Percentiles rank a stretch among this genome's conserved stretches.
phyloP scores from a whole-genome alignment of 2,329 filamentous ascomycete species.

The Metarhizium brunneum region DNA sequence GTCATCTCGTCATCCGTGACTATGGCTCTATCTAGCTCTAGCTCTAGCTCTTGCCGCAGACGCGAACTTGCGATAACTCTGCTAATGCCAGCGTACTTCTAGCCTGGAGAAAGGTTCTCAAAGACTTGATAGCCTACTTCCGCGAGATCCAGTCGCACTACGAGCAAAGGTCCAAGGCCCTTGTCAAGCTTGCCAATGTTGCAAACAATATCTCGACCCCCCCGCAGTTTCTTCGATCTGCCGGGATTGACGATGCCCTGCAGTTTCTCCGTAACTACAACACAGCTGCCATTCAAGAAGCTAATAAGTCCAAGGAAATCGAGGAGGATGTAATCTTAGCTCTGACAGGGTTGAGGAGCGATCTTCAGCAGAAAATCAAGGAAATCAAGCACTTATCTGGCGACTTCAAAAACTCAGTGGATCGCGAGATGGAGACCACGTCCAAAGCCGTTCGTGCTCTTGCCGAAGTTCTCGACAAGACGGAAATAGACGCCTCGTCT shows the following conservation, averaged over 20 bases:
- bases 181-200: conserved; percentile 74
- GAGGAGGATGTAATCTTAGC: conserved; percentile 87
- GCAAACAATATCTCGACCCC: conserved; percentile 73
- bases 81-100: conserved; percentile 2
- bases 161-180: conserved; percentile 72
- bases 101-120: conserved; percentile 94
- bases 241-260: conserved; percentile 81
- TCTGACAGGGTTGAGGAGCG: conserved; percentile 73
- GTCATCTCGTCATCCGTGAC: background rate
- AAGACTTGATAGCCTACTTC: conserved; percentile 90
- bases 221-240: conserved; percentile 64
- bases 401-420: conserved; percentile 94
- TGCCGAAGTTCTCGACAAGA: conserved; percentile 72
- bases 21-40: background rate
- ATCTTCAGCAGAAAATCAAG: conserved; percentile 93
- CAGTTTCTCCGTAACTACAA: conserved; percentile 76
- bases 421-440: conserved; percentile 86
- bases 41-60: background rate
- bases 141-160: conserved; percentile 85
- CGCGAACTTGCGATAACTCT: background rate
- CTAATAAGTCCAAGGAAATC: conserved; percentile 82
- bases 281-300: conserved; percentile 67
- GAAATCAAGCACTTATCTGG: conserved; percentile 91
- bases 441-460: conserved; percentile 68
- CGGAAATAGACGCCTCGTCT: conserved; percentile 63